Base-by-base conservation (phyloP, 768 basidiomycete species). In the Kondoa malvinella region DNA sequence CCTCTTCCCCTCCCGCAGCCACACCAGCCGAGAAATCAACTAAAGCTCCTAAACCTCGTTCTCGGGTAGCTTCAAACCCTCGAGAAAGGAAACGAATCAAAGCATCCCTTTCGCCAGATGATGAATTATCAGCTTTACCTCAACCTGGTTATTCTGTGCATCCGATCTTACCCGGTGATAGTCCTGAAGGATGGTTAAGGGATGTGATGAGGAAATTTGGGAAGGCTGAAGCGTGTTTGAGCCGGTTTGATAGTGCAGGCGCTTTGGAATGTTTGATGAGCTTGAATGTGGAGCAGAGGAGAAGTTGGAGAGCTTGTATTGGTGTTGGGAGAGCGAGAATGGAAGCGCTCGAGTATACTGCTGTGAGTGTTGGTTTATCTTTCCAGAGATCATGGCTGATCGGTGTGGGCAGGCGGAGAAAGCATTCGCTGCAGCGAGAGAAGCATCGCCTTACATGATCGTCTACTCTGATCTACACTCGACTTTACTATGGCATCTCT, bases 401-500 rank as follows among this genome's bases (percentile, higher is more conserved):
- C n/a, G 57, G 17, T 27, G 29, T 40, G 16, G 50, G 56, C 72
- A 95, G 92, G 89, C 94, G 50, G 88, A 91, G 75, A 84, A 89
- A 74, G 88, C 88, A 26, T 97, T 92, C 80, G 83, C 83, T 72
- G 83, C 85, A 21, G 84, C 89, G 64, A 83, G 92, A 57, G 80
- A 80, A n/a, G 79, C 88, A 69, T 87, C 96, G 71, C 92, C 92
- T n/a, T 87, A 89, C 80, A 84, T 89, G 27, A 77, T 92, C 68
- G 83, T 84, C 80, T 88, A 91, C 76, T 92, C 95, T 89, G 92
- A 97, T 78, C 84, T 92, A 56, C 95, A 90, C 78, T 95, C 92
- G 59, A 95, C 95, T 30, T 82, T 94, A 34, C 80, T 97, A 58
- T 99, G 94, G 94, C 94, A 97, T 78, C 80, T 95, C 62, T 87